Evolutionary conservation across 805 yeast genomes (phyloP).

Genomic region (Kodamaea fukazawae): DNA sequence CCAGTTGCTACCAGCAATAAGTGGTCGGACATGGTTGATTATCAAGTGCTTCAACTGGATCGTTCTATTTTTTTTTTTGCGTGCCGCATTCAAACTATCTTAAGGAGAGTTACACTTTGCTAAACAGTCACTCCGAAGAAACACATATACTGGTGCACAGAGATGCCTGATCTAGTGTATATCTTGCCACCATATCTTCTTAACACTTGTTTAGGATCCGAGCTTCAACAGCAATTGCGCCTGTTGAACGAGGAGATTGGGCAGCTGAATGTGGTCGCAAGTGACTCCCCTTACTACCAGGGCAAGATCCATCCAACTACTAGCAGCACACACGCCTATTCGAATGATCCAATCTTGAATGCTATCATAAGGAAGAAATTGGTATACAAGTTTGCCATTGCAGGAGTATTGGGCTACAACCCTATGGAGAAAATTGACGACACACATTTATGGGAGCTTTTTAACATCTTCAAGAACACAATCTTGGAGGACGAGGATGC

Average conservation of each 20-base stretch:
- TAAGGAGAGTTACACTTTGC: no score
- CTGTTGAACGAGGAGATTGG: conserved; percentile 24
- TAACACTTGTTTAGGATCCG: conserved; percentile 35
- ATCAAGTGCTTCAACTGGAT: no score
- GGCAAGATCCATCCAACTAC: conserved; percentile 14
- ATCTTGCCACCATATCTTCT: conserved; percentile 44
- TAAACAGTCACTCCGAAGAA: no score
- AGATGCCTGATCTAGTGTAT: conserved; percentile 22
- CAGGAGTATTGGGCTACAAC: conserved; percentile 35
- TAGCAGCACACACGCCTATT: conserved; percentile 16
- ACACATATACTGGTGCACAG: no score
- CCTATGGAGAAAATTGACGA: conserved; percentile 28
- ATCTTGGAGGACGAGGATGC: conserved; percentile 17
- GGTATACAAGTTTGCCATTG: conserved; percentile 30
- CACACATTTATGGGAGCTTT: conserved; percentile 30
- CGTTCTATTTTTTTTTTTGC: neutral
- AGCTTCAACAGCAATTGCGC: conserved; percentile 25
- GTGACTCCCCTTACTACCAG: conserved; percentile 24
- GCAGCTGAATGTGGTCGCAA: conserved; percentile 24
- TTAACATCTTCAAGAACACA: conserved; percentile 29
- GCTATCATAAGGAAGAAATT: conserved; percentile 32
- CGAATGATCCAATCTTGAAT: conserved; percentile 32
- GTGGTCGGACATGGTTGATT: conserved; percentile 6
- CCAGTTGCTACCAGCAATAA: conserved; percentile 6
- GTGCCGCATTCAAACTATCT: no score